Conservation (phyloP, 305 asterid genomes). For the Fraxinus latifolia region DNA sequence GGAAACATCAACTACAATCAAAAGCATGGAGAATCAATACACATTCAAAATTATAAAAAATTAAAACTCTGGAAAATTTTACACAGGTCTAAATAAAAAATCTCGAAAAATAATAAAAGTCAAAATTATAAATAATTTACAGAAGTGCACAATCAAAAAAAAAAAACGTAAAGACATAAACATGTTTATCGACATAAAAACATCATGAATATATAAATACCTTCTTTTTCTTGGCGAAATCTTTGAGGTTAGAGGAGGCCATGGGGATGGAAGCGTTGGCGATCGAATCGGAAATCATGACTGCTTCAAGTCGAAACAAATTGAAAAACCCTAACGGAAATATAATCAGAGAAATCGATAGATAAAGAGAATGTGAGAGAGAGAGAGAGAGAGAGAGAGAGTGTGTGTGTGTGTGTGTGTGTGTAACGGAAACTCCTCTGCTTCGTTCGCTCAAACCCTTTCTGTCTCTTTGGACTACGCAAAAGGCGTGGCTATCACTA, state of each 20-base stretch:
- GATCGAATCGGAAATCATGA: constrained; percentile 51
- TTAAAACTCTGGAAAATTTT: background rate
- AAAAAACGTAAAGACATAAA: background rate
- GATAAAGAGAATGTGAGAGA: background rate
- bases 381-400: background rate
- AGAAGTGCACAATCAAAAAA: background rate
- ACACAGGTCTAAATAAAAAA: background rate
- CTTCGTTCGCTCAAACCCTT: constrained; percentile 27
- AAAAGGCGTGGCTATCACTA: constrained; percentile 16
- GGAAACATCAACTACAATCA: background rate
- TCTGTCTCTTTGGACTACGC: constrained; percentile 12
- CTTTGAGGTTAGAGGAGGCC: constrained; percentile 39
- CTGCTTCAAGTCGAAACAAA: constrained; percentile 24
- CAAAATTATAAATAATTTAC: background rate
- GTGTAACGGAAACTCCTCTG: constrained; percentile 38
- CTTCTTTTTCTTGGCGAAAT: constrained; percentile 55
- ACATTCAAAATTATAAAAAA: background rate
- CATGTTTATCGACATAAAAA: background rate
- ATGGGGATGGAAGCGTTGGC: constrained; percentile 37
- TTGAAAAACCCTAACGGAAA: constrained; percentile 13
- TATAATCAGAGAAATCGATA: constrained; percentile 18
- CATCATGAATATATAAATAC: constrained; percentile 18
- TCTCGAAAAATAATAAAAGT: background rate
- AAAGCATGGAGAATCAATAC: background rate
- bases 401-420: background rate